These are phyloP conservation scores for Macrocystidia cucumis DNA, from an alignment of 1,284 basidiomycete species.

Conservation along the genomic window DNA sequence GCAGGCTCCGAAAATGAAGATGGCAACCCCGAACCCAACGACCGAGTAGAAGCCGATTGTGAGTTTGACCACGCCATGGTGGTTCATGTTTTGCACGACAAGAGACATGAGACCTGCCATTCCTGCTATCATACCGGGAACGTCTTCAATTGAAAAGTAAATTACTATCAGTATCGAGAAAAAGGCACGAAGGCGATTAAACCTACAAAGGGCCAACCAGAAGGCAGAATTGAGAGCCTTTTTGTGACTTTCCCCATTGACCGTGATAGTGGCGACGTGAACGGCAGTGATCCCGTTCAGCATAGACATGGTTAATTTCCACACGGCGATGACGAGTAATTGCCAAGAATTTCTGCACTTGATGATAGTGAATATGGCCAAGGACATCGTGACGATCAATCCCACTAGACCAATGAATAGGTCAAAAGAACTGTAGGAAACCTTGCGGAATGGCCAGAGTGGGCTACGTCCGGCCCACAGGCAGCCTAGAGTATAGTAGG, in stretches of 20 bases:
- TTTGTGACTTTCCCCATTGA: not conserved
- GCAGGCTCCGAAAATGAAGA: conserved; percentile 11
- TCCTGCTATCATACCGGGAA: conserved; percentile 17
- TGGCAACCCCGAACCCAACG: conserved; percentile 14
- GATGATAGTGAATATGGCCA: conserved; percentile 1
- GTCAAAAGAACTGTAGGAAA: not conserved
- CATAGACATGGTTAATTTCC: conserved; percentile 6
- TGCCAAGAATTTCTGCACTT: conserved; percentile 4
- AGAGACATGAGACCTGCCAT: conserved; percentile 19
- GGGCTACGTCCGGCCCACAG: conserved; percentile 2
- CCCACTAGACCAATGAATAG: not conserved
- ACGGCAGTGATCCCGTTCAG: conserved; percentile 4
- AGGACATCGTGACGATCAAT: not conserved
- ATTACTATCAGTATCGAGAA: not conserved
- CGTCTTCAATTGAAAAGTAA: conserved; percentile 9
- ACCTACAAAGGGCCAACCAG: not conserved
- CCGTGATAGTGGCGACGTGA: not conserved
- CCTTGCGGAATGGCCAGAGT: conserved; percentile 1
- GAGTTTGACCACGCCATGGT: conserved; percentile 11
- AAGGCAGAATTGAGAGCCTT: not conserved
- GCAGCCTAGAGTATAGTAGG: conserved; percentile 3
- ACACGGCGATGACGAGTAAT: conserved; percentile 3
- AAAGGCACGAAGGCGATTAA: too few relatives aligned
- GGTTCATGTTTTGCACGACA: conserved; percentile 12
- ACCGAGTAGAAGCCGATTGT: conserved; percentile 17